Conservation (phyloP, 139 green algal species). For the Micractinium conductrix region DNA sequence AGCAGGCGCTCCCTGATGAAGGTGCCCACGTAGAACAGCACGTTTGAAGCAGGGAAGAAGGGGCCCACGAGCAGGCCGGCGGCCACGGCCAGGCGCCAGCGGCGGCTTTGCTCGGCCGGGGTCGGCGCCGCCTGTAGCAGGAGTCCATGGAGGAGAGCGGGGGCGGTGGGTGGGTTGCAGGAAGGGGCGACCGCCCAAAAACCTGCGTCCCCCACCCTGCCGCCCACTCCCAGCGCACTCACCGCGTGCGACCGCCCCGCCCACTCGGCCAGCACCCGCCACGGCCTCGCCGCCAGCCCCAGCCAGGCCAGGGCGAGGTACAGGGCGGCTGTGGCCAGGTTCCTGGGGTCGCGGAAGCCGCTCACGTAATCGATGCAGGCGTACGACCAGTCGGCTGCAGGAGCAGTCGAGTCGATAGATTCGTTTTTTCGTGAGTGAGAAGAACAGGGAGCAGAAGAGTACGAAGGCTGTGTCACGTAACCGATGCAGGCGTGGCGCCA, state of each 20-base stretch:
- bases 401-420: no score
- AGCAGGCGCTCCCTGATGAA: constrained; percentile 86
- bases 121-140: not conserved
- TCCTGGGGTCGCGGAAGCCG: constrained; percentile 56
- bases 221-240: no score
- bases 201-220: no score
- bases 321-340: constrained; percentile 48
- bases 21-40: constrained; percentile 86
- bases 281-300: constrained; percentile 32
- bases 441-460: not conserved
- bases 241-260: not conserved
- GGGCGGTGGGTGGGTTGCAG: not conserved
- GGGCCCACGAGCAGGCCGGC: constrained; percentile 67
- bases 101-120: not conserved
- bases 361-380: constrained; percentile 71
- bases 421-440: no score
- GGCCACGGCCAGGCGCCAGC: constrained; percentile 67
- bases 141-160: no score
- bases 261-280: constrained; percentile 30
- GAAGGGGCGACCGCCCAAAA: no score
- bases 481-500: no score
- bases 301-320: constrained; percentile 50
- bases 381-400: constrained; percentile 80
- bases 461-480: no score
- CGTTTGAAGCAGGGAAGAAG: constrained; percentile 81